Evolutionary conservation across 805 yeast genomes (phyloP).

Genomic region (Cyberlindnera subsufficiens): DNA sequence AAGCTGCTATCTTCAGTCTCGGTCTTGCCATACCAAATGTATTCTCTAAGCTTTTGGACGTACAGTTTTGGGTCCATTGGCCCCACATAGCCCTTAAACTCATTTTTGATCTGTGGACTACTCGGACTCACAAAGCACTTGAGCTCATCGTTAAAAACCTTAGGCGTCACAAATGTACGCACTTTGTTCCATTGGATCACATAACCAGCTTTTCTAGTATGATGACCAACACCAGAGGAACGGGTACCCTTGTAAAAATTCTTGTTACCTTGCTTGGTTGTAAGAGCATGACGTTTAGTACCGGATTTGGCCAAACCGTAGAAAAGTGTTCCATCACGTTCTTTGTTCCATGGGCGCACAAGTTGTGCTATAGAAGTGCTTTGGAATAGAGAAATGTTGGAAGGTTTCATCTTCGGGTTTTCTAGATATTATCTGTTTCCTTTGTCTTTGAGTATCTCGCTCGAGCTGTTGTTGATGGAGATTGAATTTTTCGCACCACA

Average conservation of each 20-base stretch:
- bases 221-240: conserved; percentile 85
- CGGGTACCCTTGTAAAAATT: conserved; percentile 94
- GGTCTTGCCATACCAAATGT: conserved; percentile 64
- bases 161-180: conserved; percentile 84
- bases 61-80: conserved; percentile 70
- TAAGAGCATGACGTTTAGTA: conserved; percentile 73
- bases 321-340: conserved; percentile 75
- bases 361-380: conserved; percentile 41
- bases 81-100: conserved; percentile 69
- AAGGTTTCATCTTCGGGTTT: conserved; percentile 37
- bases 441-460: neutral
- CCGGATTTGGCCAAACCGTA: conserved; percentile 78
- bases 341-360: conserved; percentile 86
- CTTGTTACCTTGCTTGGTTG: conserved; percentile 93
- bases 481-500: neutral
- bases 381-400: conserved; percentile 40
- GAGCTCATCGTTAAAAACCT: conserved; percentile 36
- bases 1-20: conserved; percentile 28
- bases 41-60: conserved; percentile 67
- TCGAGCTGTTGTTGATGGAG: neutral
- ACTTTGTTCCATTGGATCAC: conserved; percentile 79
- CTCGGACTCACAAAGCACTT: conserved; percentile 76
- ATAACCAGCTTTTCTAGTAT: conserved; percentile 70
- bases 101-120: conserved; percentile 63
- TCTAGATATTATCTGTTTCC: neutral